Base-by-base conservation (phyloP, 2,329 filamentous ascomycete species). In the Canariomyces notabilis region DNA sequence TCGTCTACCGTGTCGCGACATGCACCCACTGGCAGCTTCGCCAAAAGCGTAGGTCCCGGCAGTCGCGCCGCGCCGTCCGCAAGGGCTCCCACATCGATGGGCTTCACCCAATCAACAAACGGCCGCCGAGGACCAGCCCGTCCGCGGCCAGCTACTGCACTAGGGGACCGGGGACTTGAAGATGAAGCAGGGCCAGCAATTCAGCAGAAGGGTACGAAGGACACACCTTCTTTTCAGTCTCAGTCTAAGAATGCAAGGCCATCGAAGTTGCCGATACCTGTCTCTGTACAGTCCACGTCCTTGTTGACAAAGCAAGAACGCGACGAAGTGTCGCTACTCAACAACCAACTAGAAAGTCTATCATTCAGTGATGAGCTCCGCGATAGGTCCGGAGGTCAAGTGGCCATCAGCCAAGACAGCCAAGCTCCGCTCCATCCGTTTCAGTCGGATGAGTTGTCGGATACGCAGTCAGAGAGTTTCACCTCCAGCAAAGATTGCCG, bases 31-130 rank as follows among this genome's bases (percentile, higher is more conserved):
- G 72, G 67, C 52, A 72, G 69, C 50, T 80, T 82, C 52, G 72
- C 76, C 12, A 77, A 72, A 50, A 83, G 77, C 57, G 63, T 80
- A 21, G 79, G 81, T 1, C 71, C 74, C 11, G 72, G 70, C 12
- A 56, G 63, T 15, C 74, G 79, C 53, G 69, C 76, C 12, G 64
- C 68, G 5, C 63, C 68, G 15, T 54, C 65, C 5, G 57, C 66
- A 49, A 75, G 78, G 44, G 71, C 77, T 3, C 71, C 77, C 51
- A 72, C 76, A 6, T 69, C 79, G 29, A 67, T 77, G 54, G 66
- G 68, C 19, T 70, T 65, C 37, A 66, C 59, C 52, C 73, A 75
- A 50, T 65, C 74, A 35, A 67, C 72, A 44, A 74, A 72, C 58
- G 61, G 69, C 46, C 67, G 75, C 56, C 61, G 64, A 49, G 65